Conservation (phyloP, 2,329 filamentous ascomycete species). For the Neofusicoccum cordaticola region DNA sequence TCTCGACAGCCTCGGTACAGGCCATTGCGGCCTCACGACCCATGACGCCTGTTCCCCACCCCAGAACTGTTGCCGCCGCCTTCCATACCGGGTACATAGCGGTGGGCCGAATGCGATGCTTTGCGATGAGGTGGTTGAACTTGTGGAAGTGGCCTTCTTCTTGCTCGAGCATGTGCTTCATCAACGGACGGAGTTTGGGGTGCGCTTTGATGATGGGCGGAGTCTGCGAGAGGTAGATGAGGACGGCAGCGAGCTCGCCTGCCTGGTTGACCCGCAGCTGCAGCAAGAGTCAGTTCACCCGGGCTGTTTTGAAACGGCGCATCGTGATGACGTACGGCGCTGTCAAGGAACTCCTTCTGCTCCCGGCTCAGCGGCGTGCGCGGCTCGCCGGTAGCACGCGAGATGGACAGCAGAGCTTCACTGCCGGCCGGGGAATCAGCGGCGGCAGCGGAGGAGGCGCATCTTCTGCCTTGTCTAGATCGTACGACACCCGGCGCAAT, state of each 20-base stretch:
- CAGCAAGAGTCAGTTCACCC: not conserved
- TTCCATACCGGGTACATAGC: slow-evolving; percentile 91
- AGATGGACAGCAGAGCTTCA: not conserved
- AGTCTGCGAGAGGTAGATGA: slow-evolving; percentile 89
- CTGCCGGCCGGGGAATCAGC: not conserved
- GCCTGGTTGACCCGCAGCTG: slow-evolving; percentile 94
- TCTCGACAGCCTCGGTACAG: slow-evolving; percentile 97
- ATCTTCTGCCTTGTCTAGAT: not conserved
- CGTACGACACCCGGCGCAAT: not conserved
- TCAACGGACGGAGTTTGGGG: slow-evolving; percentile 83
- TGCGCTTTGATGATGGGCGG: slow-evolving; percentile 75
- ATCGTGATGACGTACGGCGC: slow-evolving; percentile 24
- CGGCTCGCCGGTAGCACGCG: not conserved
- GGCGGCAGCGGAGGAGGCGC: slow-evolving; percentile 5
- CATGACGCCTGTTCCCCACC: slow-evolving; percentile 85
- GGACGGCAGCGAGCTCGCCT: slow-evolving; percentile 90
- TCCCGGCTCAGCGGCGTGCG: slow-evolving; percentile 26
- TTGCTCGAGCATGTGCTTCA: slow-evolving; percentile 98
- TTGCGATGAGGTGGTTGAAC: slow-evolving; percentile 79
- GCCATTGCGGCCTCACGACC: slow-evolving; percentile 96
- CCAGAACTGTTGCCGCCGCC: slow-evolving; percentile 72
- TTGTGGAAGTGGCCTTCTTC: slow-evolving; percentile 82
- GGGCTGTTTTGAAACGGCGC: not conserved
- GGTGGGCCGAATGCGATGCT: slow-evolving; percentile 87
- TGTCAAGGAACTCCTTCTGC: slow-evolving; percentile 38